Evolutionary conservation across 352 stramenopile genomes (phyloP).

Genomic region (Phytophthora foliorum): DNA sequence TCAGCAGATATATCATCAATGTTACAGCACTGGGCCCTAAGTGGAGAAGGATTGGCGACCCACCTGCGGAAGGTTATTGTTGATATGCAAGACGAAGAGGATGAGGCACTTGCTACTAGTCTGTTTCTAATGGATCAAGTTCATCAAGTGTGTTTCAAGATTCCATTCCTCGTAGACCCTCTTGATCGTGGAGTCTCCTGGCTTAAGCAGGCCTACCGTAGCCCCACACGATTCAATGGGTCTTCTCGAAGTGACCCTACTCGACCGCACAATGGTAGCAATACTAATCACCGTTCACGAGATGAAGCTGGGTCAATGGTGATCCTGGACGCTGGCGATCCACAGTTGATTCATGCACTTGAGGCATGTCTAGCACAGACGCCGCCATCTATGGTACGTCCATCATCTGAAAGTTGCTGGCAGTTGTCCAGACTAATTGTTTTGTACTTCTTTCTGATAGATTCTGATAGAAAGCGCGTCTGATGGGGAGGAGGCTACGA

Average conservation of each 20-base stretch:
- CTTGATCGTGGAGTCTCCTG: constrained; percentile 42
- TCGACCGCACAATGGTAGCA: constrained; percentile 5
- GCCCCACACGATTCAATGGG: constrained; percentile 9
- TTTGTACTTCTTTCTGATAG: constrained; percentile 18
- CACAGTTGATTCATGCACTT: constrained; percentile 41
- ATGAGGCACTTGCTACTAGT: constrained; percentile 48
- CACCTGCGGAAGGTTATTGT: constrained; percentile 50
- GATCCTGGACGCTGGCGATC: constrained; percentile 58
- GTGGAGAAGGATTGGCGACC: constrained; percentile 26
- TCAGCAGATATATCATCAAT: constrained; percentile 24
- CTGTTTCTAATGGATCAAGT: constrained; percentile 64
- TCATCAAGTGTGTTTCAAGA: constrained; percentile 54
- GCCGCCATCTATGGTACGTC: constrained; percentile 34
- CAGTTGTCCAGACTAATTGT: constrained; percentile 24
- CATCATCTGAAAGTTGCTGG: neutral
- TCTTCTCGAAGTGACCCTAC: constrained; percentile 6
- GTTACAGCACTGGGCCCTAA: constrained; percentile 44
- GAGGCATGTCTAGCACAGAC: constrained; percentile 56
- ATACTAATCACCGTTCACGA: constrained; percentile 8
- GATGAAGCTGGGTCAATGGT: constrained; percentile 32
- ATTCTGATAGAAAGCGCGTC: constrained; percentile 61
- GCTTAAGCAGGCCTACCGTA: constrained; percentile 47
- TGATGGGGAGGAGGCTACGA: constrained; percentile 47
- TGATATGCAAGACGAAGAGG: constrained; percentile 39
- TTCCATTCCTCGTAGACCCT: constrained; percentile 66